Evolutionary conservation across 1,139 yeast genomes (phyloP).

Genomic region (Suhomyces bokatorum): DNA sequence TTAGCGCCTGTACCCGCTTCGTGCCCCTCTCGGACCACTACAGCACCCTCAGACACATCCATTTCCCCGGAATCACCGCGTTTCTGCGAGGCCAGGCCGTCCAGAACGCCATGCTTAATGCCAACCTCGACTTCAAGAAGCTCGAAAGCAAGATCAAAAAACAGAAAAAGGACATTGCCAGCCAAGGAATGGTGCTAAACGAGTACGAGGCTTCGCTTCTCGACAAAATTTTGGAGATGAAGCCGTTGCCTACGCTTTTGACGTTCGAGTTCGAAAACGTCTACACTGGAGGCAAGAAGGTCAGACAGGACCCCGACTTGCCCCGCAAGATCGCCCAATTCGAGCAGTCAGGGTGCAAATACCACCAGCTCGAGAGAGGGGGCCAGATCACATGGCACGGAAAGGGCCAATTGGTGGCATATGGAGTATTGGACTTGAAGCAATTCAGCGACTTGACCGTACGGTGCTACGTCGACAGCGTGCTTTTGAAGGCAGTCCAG

Average conservation of each 20-base stretch:
- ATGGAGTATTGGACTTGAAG: constrained; percentile 74
- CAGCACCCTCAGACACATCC: constrained; percentile 57
- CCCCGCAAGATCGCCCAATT: constrained; percentile 39
- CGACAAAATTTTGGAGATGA: constrained; percentile 47
- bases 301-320: constrained; percentile 48
- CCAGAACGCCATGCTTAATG: constrained; percentile 62
- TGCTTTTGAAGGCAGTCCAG: constrained; percentile 65
- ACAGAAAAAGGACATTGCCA: constrained; percentile 36
- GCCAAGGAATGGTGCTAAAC: constrained; percentile 42
- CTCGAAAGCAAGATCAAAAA: constrained; percentile 49
- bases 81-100: constrained; percentile 61
- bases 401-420: constrained; percentile 88
- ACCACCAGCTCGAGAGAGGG: constrained; percentile 83
- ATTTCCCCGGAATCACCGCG: constrained; percentile 54
- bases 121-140: constrained; percentile 62
- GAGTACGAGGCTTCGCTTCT: constrained; percentile 50
- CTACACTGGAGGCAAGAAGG: constrained; percentile 87
- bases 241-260: constrained; percentile 63
- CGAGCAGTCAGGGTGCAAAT: constrained; percentile 42
- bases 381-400: constrained; percentile 98
- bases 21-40: constrained; percentile 36
- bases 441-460: constrained; percentile 62
- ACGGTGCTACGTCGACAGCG: constrained; percentile 70
- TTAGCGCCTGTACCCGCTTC: constrained; percentile 24
- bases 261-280: constrained; percentile 84